These are phyloP conservation scores for Yarrowia bubula DNA, from an alignment of 805 yeast genomes.

Conservation along the genomic window DNA sequence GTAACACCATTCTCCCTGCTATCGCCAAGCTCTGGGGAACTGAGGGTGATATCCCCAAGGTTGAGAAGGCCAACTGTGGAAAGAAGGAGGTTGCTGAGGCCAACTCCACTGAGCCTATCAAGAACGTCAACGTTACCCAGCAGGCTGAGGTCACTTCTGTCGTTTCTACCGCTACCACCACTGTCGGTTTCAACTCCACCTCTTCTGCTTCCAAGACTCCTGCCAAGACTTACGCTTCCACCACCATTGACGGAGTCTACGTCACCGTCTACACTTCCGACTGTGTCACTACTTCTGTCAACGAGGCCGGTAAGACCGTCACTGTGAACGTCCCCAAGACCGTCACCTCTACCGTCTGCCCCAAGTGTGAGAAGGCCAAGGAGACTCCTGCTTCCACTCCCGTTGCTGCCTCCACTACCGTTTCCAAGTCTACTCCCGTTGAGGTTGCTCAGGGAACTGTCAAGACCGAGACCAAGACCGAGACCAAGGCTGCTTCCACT, in stretches of 20 bases:
- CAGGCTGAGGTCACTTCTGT: background rate
- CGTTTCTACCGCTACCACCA: background rate
- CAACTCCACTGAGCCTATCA: background rate
- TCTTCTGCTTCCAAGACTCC: background rate
- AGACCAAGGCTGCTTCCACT: background rate
- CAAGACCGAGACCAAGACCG: background rate
- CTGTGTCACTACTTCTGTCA: background rate
- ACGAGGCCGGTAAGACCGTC: background rate
- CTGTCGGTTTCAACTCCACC: background rate
- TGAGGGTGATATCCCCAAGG: background rate
- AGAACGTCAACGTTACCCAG: background rate
- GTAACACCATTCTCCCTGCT: constrained; percentile 11
- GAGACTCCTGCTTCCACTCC: background rate
- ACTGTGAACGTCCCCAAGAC: background rate
- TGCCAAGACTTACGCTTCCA: background rate
- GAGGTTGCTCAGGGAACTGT: background rate
- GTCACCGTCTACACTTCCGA: constrained; percentile 10
- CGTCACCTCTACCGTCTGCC: background rate
- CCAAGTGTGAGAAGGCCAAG: constrained; percentile 1
- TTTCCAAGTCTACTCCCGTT: background rate
- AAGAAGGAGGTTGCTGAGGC: background rate
- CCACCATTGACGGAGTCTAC: background rate
- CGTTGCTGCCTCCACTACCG: background rate
- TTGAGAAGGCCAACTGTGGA: background rate
- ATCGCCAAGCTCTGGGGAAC: constrained; percentile 14